Conservation (phyloP, 176 grass and related monocot species). For the Avena eriantha region DNA sequence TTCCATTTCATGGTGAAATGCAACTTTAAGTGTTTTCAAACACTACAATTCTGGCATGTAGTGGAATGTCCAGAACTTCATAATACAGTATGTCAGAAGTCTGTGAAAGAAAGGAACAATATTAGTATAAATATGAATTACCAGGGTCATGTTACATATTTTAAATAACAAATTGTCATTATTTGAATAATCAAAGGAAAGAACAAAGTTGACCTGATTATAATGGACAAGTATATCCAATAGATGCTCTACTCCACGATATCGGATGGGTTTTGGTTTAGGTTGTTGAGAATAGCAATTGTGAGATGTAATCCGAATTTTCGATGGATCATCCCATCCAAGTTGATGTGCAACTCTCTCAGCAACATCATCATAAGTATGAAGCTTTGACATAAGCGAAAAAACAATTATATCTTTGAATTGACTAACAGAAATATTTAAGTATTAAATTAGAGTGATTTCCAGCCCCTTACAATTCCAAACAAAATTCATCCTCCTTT, state of each 20-base stretch:
- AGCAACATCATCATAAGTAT: constrained; percentile 95
- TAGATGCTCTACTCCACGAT: constrained; percentile 84
- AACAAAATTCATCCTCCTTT: constrained; percentile 92
- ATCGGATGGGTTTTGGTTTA: constrained; percentile 94
- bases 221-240: constrained; percentile 98
- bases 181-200: constrained; percentile 25
- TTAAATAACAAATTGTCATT: background rate
- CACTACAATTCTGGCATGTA: constrained; percentile 98
- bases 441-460: background rate
- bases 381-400: constrained; percentile 74
- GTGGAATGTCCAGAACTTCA: constrained; percentile 91
- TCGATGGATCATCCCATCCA: constrained; percentile 84
- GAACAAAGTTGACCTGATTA: constrained; percentile 64
- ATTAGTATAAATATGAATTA: background rate
- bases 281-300: constrained; percentile 99
- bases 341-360: constrained; percentile 83
- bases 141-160: background rate
- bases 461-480: constrained; percentile 77
- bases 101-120: constrained; percentile 52
- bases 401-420: constrained; percentile 39
- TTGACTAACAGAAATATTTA: constrained; percentile 17
- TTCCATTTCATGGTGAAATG: constrained; percentile 95
- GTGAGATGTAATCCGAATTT: constrained; percentile 96
- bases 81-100: constrained; percentile 99
- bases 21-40: constrained; percentile 98